Percentiles rank a stretch among this genome's conserved stretches.
phyloP scores from a whole-genome alignment of 2,329 filamentous ascomycete genomes.

The Rosellinia necatrix region DNA sequence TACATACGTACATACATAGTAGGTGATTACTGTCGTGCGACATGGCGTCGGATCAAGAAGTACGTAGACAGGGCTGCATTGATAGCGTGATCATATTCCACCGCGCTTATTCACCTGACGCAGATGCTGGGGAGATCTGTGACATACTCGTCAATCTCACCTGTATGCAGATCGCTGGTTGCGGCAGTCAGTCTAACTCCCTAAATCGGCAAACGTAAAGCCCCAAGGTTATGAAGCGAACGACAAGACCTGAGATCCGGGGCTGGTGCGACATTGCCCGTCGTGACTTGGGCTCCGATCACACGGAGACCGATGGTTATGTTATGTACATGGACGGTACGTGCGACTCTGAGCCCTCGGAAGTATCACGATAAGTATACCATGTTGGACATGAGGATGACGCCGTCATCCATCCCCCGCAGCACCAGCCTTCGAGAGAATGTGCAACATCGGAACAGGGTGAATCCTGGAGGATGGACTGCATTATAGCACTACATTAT shows the following conservation, averaged over 20 bases:
- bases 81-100: constrained; percentile 17
- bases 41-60: constrained; percentile 1
- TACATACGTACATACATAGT: background rate
- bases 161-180: constrained; percentile 20
- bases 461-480: constrained; percentile 23
- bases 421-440: constrained; percentile 13
- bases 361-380: background rate
- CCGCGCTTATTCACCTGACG: constrained; percentile 20
- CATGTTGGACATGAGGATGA: constrained; percentile 6
- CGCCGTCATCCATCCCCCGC: constrained; percentile 18
- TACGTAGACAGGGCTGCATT: constrained; percentile 16
- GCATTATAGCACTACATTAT: background rate
- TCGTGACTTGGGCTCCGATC: background rate
- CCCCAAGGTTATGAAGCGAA: constrained; percentile 1
- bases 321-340: background rate
- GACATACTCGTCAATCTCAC: constrained; percentile 18
- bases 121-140: constrained; percentile 18
- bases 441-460: constrained; percentile 9
- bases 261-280: constrained; percentile 1
- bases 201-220: constrained; percentile 2
- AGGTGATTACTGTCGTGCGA: background rate
- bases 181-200: constrained; percentile 5
- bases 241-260: background rate
- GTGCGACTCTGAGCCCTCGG: background rate
- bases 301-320: background rate